Percentiles rank a stretch among this genome's conserved stretches.
These are phyloP conservation scores for Hypoxylon cercidicola DNA, from an alignment of 495 filamentous ascomycete genomes.

Conservation along the genomic window DNA sequence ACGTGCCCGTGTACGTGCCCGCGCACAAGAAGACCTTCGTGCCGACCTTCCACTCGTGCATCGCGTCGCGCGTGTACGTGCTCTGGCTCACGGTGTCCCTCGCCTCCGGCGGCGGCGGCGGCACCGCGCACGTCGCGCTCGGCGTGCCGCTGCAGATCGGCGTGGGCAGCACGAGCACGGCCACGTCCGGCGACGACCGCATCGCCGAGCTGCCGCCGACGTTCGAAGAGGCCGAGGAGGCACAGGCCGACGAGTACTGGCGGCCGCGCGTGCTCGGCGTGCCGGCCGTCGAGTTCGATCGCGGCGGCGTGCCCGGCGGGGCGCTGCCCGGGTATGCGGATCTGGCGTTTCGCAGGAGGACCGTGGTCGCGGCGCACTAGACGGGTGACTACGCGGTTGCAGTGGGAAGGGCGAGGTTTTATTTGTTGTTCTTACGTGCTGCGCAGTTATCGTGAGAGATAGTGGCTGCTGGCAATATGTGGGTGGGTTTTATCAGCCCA, in stretches of 20 bases:
- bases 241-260: constrained; percentile 59
- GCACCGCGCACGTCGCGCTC: constrained; percentile 67
- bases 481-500: too few relatives aligned
- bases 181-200: background rate
- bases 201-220: constrained; percentile 45
- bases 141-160: constrained; percentile 83
- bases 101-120: constrained; percentile 65
- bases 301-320: constrained; percentile 8
- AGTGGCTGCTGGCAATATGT: too few relatives aligned
- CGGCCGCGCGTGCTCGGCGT: constrained; percentile 56
- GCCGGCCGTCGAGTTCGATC: constrained; percentile 39
- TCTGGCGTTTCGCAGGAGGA: constrained; percentile 19
- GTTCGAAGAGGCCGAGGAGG: constrained; percentile 49
- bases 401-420: too few relatives aligned
- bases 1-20: constrained; percentile 81
- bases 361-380: constrained; percentile 31
- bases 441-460: too few relatives aligned
- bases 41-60: constrained; percentile 90
- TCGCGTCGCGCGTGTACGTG: constrained; percentile 80
- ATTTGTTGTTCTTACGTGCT: too few relatives aligned
- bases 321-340: constrained; percentile 51
- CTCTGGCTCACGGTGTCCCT: constrained; percentile 75
- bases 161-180: constrained; percentile 42
- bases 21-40: constrained; percentile 72
- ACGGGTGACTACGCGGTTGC: background rate